These are phyloP conservation scores for Pezicula neosporulosa DNA, from an alignment of 2,329 filamentous ascomycete species.

Conservation along the genomic window DNA sequence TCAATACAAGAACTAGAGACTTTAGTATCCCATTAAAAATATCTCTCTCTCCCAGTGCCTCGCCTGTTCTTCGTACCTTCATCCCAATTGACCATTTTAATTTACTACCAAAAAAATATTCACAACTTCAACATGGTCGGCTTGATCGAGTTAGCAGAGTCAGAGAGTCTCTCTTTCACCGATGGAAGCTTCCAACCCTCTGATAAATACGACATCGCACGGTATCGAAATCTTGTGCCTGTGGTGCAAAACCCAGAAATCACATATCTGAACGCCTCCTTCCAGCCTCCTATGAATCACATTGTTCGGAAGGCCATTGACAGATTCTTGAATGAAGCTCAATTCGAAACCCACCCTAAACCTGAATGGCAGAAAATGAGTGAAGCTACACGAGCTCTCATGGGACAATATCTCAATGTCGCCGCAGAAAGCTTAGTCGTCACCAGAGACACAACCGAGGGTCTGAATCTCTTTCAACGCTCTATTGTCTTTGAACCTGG, in stretches of 20 bases:
- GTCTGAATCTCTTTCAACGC: conserved; percentile 24
- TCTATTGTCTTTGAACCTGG: conserved; percentile 20
- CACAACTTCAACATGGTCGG: background rate
- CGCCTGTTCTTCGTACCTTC: background rate
- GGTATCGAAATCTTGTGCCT: background rate
- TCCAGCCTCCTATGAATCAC: conserved; percentile 28
- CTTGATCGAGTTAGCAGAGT: background rate
- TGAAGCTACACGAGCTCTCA: conserved; percentile 17
- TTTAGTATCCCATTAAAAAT: background rate
- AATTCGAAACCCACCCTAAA: conserved; percentile 22
- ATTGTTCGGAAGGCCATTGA: conserved; percentile 27
- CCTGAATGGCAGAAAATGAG: conserved; percentile 17
- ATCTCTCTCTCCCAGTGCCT: background rate
- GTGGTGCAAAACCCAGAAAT: conserved; percentile 1
- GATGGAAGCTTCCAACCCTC: background rate
- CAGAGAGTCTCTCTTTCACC: background rate
- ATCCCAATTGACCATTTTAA: background rate
- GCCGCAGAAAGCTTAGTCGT: conserved; percentile 22
- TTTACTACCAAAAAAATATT: background rate
- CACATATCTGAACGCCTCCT: conserved; percentile 28
- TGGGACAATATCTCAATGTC: conserved; percentile 28
- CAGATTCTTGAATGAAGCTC: conserved; percentile 21
- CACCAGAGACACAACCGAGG: conserved; percentile 32
- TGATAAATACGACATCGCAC: background rate
- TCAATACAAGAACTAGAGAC: background rate